These are phyloP conservation scores for Phaffomyces antillensis DNA, from an alignment of 805 yeast genomes.

Conservation along the genomic window DNA sequence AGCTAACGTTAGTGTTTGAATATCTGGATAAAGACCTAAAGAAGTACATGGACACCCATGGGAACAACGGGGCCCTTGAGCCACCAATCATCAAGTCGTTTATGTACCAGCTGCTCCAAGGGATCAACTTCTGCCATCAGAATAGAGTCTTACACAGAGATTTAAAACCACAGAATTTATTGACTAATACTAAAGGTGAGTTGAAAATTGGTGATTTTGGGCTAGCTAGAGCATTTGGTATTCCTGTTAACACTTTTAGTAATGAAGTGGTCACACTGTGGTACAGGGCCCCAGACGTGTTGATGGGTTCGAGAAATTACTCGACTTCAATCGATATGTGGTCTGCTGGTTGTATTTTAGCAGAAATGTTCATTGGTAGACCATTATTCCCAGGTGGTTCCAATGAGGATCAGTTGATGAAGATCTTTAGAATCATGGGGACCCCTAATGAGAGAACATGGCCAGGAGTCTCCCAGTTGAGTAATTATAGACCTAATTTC, in stretches of 20 bases:
- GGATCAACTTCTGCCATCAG: constrained; percentile 64
- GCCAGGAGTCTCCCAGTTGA: constrained; percentile 92
- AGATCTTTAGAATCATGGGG: constrained; percentile 90
- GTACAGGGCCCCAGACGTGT: constrained; percentile 97
- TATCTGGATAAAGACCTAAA: constrained; percentile 90
- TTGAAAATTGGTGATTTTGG: constrained; percentile 95
- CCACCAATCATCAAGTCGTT: constrained; percentile 77
- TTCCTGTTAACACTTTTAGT: constrained; percentile 94
- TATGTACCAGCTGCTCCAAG: constrained; percentile 89
- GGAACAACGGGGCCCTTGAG: constrained; percentile 84
- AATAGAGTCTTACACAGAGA: constrained; percentile 65
- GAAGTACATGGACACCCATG: constrained; percentile 88
- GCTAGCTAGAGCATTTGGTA: constrained; percentile 94
- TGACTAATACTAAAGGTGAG: constrained; percentile 85
- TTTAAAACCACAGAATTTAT: constrained; percentile 89
- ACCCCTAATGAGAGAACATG: constrained; percentile 94
- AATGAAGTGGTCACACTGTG: constrained; percentile 97
- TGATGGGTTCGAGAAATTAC: constrained; percentile 90
- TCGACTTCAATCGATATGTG: constrained; percentile 97
- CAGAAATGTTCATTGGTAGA: constrained; percentile 97
- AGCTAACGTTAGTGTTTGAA: constrained; percentile 88
- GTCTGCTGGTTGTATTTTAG: constrained; percentile 97
- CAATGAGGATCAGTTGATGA: constrained; percentile 89
- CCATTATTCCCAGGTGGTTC: constrained; percentile 95
- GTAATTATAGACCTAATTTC: constrained; percentile 81